Base-by-base conservation (phyloP, 768 basidiomycete species). In the Boletus rex-veris region DNA sequence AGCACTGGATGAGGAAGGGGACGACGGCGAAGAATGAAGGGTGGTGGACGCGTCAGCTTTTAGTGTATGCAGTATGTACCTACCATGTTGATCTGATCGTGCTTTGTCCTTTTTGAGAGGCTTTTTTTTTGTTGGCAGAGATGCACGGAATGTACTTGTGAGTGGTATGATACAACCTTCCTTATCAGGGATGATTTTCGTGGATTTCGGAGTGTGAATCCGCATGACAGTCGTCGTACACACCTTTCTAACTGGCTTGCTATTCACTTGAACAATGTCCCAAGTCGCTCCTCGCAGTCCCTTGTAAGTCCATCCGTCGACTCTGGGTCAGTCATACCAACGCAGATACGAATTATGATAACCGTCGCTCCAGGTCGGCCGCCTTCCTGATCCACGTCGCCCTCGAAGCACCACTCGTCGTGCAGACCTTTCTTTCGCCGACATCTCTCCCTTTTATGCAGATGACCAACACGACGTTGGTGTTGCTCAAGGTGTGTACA, bases 331-430 rank as follows among this genome's bases (percentile, higher is more conserved):
- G 31, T 33, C 1, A 39, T 45, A 26, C 36, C 28, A 41, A 35
- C 12, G 33, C 33, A 14, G 33, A 35, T 35, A 35, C 11, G 12
- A 28, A 35, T 35, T 5, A 14, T 35, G 33, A 35, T 14, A 14
- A 5, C 19, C 18, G 5, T 37, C 30, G 1, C 51, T 30, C 14
- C 45, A 88, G 86, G 11, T 81, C 90, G 4, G 70, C 73, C 18
- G 77, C 91, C 2, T 93, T 92, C 71, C 74, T 93, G 37, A 71
- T 92, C 28, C 91, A 93, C 62, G 80, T 90, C 61, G 88, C 85
- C 6, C 74, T 92, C 52, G 91, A 93, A 66, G 77, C 82, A 6
- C 91, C 91, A 0, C 66, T 93, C 19, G 89, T 84, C 4, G 69
- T 93, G 31, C 90, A 92, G 67, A 88, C 90, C 7, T 70, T 92